Conservation (phyloP, 208 protist genomes). For the Trypanosoma mega region DNA sequence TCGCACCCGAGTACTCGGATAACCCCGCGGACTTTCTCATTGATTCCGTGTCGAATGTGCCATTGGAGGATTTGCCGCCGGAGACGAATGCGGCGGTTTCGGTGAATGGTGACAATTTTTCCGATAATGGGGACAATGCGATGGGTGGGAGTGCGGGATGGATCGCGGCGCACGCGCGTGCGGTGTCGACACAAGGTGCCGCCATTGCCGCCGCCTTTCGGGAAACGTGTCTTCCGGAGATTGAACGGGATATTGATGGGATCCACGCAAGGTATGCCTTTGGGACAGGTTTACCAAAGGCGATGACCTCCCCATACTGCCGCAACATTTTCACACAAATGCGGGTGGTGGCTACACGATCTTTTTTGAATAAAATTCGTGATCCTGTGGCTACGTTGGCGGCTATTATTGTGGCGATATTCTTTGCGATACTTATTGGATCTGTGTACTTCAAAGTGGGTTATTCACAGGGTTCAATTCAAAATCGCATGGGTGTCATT, state of each 20-base stretch:
- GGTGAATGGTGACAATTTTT: no score
- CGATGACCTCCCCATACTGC: slow-evolving; percentile 23
- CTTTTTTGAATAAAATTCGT: slow-evolving; percentile 54
- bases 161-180: slow-evolving; percentile 1
- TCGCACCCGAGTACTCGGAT: slow-evolving; percentile 27
- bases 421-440: slow-evolving; percentile 69
- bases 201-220: slow-evolving; percentile 53
- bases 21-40: slow-evolving; percentile 91
- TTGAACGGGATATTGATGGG: slow-evolving; percentile 23
- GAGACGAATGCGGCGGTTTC: no score
- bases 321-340: slow-evolving; percentile 50
- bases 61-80: slow-evolving; percentile 16
- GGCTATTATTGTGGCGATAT: slow-evolving; percentile 39
- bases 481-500: slow-evolving; percentile 63
- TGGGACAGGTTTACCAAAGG: not conserved
- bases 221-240: slow-evolving; percentile 23
- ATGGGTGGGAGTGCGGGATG: slow-evolving; percentile 4
- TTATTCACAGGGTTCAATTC: slow-evolving; percentile 42
- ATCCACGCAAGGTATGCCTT: not conserved
- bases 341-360: slow-evolving; percentile 48
- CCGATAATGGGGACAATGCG: no score
- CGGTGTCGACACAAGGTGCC: slow-evolving; percentile 20
- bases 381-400: slow-evolving; percentile 53
- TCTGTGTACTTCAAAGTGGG: slow-evolving; percentile 73
- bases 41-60: slow-evolving; percentile 44